A percentile compares a stretch with the other conserved stretches of the same genome.
These are phyloP conservation scores for Globisporangium paddicum DNA, from an alignment of 352 stramenopile genomes.

Conservation along the genomic window DNA sequence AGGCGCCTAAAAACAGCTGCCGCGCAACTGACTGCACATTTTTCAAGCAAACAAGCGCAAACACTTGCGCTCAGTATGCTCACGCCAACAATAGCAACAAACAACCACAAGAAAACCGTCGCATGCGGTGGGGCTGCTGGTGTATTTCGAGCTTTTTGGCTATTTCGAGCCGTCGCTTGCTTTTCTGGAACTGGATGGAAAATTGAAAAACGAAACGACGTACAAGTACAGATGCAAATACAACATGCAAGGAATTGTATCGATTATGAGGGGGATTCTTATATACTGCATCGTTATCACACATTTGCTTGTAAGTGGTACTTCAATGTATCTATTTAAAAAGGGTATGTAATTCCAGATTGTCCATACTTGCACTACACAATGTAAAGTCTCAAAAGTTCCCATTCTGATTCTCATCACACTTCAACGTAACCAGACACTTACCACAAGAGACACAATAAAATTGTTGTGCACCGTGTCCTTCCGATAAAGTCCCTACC, in stretches of 20 bases:
- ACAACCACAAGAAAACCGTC: neutral
- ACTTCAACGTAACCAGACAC: neutral
- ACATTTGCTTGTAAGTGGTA: too few relatives aligned
- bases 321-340: neutral
- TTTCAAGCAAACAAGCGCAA: neutral
- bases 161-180: neutral
- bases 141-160: neutral
- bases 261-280: neutral
- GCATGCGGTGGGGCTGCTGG: neutral
- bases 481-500: neutral
- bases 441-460: constrained; percentile 9
- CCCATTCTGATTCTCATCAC: neutral
- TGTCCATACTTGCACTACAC: neutral
- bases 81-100: neutral
- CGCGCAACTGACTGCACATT: neutral
- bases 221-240: neutral
- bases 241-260: neutral
- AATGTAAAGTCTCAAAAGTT: neutral
- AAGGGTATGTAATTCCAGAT: neutral
- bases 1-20: constrained; percentile 10
- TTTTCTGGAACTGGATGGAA: neutral
- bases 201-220: neutral
- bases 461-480: neutral
- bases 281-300: neutral
- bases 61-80: constrained; percentile 4